These are phyloP conservation scores for Usnea hakonensis DNA, from an alignment of 495 filamentous ascomycete genomes.

Conservation along the genomic window DNA sequence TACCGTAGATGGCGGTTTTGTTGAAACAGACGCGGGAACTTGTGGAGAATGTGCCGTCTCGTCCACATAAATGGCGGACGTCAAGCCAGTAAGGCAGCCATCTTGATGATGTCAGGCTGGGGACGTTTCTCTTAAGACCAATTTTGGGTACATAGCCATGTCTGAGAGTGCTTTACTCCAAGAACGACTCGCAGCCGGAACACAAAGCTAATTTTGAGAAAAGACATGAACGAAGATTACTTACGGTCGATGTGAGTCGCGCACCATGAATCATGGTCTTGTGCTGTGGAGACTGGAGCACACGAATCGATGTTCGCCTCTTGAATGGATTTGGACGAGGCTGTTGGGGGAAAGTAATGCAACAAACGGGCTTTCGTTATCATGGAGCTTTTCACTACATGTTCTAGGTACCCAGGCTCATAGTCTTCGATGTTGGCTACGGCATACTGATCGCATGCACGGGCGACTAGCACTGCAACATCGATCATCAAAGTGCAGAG, in stretches of 20 bases:
- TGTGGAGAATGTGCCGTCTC: constrained; percentile 49
- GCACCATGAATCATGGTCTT: constrained; percentile 88
- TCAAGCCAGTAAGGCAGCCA: constrained; percentile 88
- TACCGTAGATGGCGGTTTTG: constrained; percentile 18
- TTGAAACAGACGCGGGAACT: constrained; percentile 28
- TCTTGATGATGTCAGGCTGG: constrained; percentile 35
- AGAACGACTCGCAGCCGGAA: background rate
- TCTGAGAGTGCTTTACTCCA: background rate
- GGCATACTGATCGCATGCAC: constrained; percentile 81
- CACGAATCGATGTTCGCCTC: constrained; percentile 7
- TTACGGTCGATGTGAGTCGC: constrained; percentile 71
- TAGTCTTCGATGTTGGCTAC: constrained; percentile 68
- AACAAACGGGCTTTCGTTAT: constrained; percentile 88
- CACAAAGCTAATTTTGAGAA: background rate
- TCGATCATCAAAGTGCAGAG: constrained; percentile 84
- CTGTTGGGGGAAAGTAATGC: constrained; percentile 75
- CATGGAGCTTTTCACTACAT: constrained; percentile 72
- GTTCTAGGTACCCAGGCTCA: constrained; percentile 68
- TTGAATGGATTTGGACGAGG: constrained; percentile 16
- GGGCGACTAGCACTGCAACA: constrained; percentile 75
- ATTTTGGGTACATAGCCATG: background rate
- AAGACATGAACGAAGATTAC: background rate
- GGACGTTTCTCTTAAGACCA: background rate
- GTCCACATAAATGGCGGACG: constrained; percentile 92
- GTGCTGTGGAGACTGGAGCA: constrained; percentile 24